Evolutionary conservation across 257 asterid species (phyloP).

Genomic region (Petunia secreta): DNA sequence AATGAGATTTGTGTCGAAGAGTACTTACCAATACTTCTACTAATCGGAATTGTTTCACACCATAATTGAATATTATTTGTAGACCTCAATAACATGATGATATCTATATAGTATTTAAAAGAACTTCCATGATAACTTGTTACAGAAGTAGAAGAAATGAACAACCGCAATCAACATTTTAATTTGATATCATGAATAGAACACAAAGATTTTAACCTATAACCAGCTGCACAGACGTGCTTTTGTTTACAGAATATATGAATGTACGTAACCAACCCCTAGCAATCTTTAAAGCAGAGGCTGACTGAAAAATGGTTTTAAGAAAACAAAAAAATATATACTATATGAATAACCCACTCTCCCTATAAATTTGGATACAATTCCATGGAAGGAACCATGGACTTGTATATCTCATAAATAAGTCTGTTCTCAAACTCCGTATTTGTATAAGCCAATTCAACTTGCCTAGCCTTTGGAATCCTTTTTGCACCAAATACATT

Average conservation of each 20-base stretch:
- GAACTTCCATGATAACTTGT: background rate
- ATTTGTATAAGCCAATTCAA: slow-evolving; percentile 29
- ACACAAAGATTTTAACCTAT: background rate
- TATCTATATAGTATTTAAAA: background rate
- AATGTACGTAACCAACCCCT: background rate
- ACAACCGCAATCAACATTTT: background rate
- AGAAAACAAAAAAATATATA: background rate
- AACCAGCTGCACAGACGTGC: background rate
- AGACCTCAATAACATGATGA: background rate
- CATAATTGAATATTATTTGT: too few species aligned
- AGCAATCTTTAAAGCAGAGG: background rate
- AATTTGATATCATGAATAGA: background rate
- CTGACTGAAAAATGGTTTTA: background rate
- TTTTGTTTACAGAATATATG: background rate
- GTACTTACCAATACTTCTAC: too few species aligned
- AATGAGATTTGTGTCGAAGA: too few species aligned
- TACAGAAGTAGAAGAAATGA: background rate
- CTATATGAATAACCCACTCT: background rate
- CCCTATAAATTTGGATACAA: slow-evolving; percentile 33
- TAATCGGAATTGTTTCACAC: too few species aligned
- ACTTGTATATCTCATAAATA: slow-evolving; percentile 77
- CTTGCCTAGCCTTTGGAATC: slow-evolving; percentile 32
- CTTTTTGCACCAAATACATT: slow-evolving; percentile 27
- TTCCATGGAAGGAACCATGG: slow-evolving; percentile 62
- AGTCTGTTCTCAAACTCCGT: slow-evolving; percentile 65